A percentile compares a stretch with the other conserved stretches of the same genome.
Conservation (phyloP, 257 asterid genomes). For the Capsicum chinense region DNA sequence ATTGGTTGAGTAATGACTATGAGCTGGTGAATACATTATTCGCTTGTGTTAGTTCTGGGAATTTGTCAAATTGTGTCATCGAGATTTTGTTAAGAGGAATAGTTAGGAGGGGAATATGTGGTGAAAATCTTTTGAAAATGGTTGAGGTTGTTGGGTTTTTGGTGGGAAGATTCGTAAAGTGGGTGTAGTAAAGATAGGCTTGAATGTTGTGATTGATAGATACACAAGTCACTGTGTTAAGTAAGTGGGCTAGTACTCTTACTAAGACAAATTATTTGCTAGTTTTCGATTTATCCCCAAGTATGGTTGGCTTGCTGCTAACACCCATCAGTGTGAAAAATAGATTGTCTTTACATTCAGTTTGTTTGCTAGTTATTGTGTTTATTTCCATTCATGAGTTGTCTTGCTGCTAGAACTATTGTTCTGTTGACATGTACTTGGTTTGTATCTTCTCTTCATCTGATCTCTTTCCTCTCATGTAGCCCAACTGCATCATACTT, state of each 20-base stretch:
- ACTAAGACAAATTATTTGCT: background rate
- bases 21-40: background rate
- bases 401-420: background rate
- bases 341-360: background rate
- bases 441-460: background rate
- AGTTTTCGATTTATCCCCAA: background rate
- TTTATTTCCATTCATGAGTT: background rate
- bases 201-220: too few relatives aligned
- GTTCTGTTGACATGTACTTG: constrained; percentile 7
- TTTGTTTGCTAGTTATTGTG: background rate
- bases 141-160: too few relatives aligned
- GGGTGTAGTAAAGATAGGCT: too few relatives aligned
- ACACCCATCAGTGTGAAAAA: background rate
- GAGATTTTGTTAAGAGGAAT: too few relatives aligned
- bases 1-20: background rate
- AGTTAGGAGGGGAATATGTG: too few relatives aligned
- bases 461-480: constrained; percentile 27
- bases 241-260: too few relatives aligned
- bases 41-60: background rate
- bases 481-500: constrained; percentile 90
- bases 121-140: too few relatives aligned
- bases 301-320: background rate
- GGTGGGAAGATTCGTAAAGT: too few relatives aligned
- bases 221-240: too few relatives aligned
- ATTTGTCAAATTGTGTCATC: background rate